Percentiles rank a stretch among this genome's conserved stretches.
phyloP scores from a whole-genome alignment of 2,329 filamentous ascomycete genomes.

The Plenodomus tracheiphilus region DNA sequence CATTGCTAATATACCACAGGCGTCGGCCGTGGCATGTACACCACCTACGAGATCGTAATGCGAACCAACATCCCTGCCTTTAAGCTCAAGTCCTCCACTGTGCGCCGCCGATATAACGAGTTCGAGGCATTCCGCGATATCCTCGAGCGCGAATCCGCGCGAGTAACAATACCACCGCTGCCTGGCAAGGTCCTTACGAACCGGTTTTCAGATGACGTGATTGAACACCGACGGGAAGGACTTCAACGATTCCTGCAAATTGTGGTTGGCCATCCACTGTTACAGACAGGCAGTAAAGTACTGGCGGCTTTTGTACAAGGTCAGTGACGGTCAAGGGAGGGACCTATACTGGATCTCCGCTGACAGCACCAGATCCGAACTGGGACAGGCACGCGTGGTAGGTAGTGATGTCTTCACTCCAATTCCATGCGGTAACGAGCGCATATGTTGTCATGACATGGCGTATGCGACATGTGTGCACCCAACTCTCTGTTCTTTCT shows the following conservation, averaged over 20 bases:
- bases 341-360: neutral
- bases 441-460: neutral
- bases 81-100: constrained; percentile 82
- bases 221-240: constrained; percentile 88
- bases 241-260: constrained; percentile 96
- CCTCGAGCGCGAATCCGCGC: constrained; percentile 88
- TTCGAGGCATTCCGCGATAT: constrained; percentile 99
- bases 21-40: constrained; percentile 95
- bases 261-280: constrained; percentile 90
- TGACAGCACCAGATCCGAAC: constrained; percentile 66
- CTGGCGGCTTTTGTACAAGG: constrained; percentile 95
- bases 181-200: constrained; percentile 98
- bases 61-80: constrained; percentile 98
- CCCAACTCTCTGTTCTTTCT: neutral
- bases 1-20: constrained; percentile 67
- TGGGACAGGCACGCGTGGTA: constrained; percentile 69
- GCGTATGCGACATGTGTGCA: neutral
- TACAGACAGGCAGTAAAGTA: constrained; percentile 98
- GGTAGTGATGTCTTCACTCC: constrained; percentile 20
- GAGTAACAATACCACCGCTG: constrained; percentile 92
- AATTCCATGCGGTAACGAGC: neutral
- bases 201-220: constrained; percentile 96
- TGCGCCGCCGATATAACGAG: constrained; percentile 93
- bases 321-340: constrained; percentile 49
- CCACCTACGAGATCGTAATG: constrained; percentile 97